Percentiles rank a stretch among this genome's conserved stretches.
Conservation (phyloP, 164 flowering plant genomes). For the Amborella trichopoda region DNA sequence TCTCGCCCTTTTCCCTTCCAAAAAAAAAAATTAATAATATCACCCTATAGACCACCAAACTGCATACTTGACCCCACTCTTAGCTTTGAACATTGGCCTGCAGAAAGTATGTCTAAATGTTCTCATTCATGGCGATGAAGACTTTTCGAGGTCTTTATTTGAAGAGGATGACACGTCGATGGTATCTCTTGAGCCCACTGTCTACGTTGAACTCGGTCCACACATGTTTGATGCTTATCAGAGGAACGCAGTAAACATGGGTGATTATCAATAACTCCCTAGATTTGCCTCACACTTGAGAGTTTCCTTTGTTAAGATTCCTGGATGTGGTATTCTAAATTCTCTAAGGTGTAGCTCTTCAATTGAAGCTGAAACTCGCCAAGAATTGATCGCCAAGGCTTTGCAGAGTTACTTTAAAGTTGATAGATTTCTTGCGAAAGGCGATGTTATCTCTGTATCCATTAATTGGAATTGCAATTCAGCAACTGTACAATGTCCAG, state of each 20-base stretch:
- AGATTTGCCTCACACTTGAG: conserved; percentile 80
- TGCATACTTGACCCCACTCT: conserved; percentile 61
- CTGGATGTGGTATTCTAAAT: conserved; percentile 73
- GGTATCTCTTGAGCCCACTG: conserved; percentile 12
- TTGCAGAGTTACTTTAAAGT: conserved; percentile 60
- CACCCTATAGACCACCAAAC: conserved; percentile 21
- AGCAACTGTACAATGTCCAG: no score
- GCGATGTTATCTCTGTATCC: conserved; percentile 54
- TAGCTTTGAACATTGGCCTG: conserved; percentile 74
- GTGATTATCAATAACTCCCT: conserved; percentile 18
- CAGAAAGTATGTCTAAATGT: conserved; percentile 58
- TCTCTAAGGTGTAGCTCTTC: conserved; percentile 42
- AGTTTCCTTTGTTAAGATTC: conserved; percentile 78
- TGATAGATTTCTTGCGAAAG: conserved; percentile 64
- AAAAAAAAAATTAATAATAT: no score
- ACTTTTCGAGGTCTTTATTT: conserved; percentile 38
- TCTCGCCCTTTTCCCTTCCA: conserved; percentile 26
- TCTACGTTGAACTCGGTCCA: conserved; percentile 35
- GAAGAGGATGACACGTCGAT: conserved; percentile 15
- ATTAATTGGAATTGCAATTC: conserved; percentile 85
- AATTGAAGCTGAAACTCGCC: conserved; percentile 66
- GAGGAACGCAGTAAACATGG: background rate
- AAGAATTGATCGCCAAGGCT: conserved; percentile 61
- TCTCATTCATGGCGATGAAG: conserved; percentile 48
- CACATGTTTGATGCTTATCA: conserved; percentile 2